phyloP scores from a whole-genome alignment of 2,329 filamentous ascomycete genomes.

The Fusarium piperis region DNA sequence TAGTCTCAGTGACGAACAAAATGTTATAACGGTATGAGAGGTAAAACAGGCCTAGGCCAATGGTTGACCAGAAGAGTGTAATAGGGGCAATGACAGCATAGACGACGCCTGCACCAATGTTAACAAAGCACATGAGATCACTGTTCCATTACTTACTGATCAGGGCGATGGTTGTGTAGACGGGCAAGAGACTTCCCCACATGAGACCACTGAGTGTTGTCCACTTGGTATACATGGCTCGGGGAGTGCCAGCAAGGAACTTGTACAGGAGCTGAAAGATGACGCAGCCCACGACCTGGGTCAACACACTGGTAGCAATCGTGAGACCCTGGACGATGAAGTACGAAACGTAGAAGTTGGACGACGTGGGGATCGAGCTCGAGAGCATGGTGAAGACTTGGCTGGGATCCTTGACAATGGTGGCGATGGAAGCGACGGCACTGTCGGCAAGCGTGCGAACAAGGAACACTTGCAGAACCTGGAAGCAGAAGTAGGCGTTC shows the following conservation, averaged over 20 bases:
- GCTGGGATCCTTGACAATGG: conserved; percentile 71
- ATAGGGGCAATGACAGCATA: conserved; percentile 88
- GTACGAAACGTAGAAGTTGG: conserved; percentile 94
- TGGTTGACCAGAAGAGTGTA: conserved; percentile 80
- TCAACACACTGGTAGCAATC: conserved; percentile 76
- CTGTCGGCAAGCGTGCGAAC: conserved; percentile 84
- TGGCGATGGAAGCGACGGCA: conserved; percentile 72
- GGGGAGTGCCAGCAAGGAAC: conserved; percentile 78
- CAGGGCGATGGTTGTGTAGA: conserved; percentile 78
- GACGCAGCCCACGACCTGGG: conserved; percentile 73
- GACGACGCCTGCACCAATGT: conserved; percentile 63
- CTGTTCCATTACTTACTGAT: conserved; percentile 60
- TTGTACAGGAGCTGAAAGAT: conserved; percentile 75
- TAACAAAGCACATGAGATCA: conserved; percentile 14
- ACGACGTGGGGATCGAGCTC: conserved; percentile 78
- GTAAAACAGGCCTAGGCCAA: conserved; percentile 83
- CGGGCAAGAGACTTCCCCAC: conserved; percentile 81
- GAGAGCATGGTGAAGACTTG: conserved; percentile 73
- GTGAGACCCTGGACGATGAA: conserved; percentile 87
- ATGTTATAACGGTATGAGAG: conserved; percentile 88
- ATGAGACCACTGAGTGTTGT: conserved; percentile 72
- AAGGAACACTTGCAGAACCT: conserved; percentile 93
- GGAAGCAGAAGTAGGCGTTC: conserved; percentile 91
- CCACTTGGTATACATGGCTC: conserved; percentile 82
- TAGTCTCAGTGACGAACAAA: conserved; percentile 80